phyloP scores from a whole-genome alignment of 371 early-diverging fungal species.

The Cokeromyces recurvatus region DNA sequence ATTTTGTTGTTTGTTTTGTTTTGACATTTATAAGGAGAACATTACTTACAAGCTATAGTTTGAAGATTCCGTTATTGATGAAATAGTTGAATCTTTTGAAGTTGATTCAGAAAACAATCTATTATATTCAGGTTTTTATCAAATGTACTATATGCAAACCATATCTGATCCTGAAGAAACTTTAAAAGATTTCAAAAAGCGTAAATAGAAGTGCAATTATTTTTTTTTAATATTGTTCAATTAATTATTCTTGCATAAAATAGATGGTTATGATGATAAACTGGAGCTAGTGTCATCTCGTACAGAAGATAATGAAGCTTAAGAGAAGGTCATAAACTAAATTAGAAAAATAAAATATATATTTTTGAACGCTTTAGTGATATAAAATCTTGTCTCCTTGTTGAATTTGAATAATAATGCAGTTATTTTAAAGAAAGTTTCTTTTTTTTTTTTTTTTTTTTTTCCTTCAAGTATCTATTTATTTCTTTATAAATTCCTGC shows the following conservation, averaged over 20 bases:
- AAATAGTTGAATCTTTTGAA: slow-evolving; percentile 60
- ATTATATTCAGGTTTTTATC: slow-evolving; percentile 61
- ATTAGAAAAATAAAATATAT: too few relatives aligned
- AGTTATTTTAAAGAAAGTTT: too few relatives aligned
- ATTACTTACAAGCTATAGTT: too few relatives aligned
- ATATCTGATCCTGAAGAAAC: slow-evolving; percentile 68
- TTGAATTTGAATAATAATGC: too few relatives aligned
- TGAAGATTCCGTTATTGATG: slow-evolving; percentile 59
- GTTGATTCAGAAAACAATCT: slow-evolving; percentile 49
- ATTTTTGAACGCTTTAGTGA: too few relatives aligned
- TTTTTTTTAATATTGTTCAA: neutral
- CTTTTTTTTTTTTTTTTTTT: too few relatives aligned
- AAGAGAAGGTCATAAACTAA: neutral
- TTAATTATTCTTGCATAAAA: too few relatives aligned
- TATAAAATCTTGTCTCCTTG: too few relatives aligned
- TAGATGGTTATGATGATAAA: slow-evolving; percentile 40
- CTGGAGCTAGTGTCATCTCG: slow-evolving; percentile 30
- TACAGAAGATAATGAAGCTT: slow-evolving; percentile 22
- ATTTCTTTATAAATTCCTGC: too few relatives aligned
- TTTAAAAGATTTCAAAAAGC: slow-evolving; percentile 65
- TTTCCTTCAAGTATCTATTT: too few relatives aligned
- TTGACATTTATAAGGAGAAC: too few relatives aligned
- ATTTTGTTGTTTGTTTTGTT: neutral
- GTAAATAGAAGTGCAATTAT: slow-evolving; percentile 30
- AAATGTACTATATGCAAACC: slow-evolving; percentile 74